A percentile compares a stretch with the other conserved stretches of the same genome.
These are phyloP conservation scores for Yamadazyma diddensiae DNA, from an alignment of 1,139 yeast genomes.

Conservation along the genomic window DNA sequence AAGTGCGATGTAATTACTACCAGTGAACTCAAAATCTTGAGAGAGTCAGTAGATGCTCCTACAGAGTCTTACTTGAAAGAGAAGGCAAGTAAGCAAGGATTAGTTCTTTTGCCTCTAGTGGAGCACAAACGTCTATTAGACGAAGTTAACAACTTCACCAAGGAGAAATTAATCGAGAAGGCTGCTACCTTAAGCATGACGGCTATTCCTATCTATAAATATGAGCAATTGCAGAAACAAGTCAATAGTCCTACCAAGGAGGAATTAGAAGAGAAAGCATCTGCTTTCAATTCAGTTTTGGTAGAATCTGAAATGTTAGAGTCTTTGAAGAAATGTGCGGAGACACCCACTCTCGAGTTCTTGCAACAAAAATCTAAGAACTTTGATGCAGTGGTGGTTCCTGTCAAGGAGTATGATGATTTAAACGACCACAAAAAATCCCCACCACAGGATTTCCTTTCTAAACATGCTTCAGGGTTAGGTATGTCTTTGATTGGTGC, in stretches of 20 bases:
- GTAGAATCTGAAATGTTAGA: slow-evolving; percentile 22
- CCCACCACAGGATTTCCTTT: slow-evolving; percentile 18
- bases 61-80: slow-evolving; percentile 19
- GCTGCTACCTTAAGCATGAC: slow-evolving; percentile 24
- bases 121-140: slow-evolving; percentile 23
- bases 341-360: slow-evolving; percentile 25
- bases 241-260: slow-evolving; percentile 24
- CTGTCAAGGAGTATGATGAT: slow-evolving; percentile 19
- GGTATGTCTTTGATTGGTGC: slow-evolving; percentile 15
- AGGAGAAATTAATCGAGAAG: slow-evolving; percentile 22
- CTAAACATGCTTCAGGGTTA: slow-evolving; percentile 13
- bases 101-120: slow-evolving; percentile 24
- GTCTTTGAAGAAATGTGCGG: slow-evolving; percentile 10
- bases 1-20: slow-evolving; percentile 9
- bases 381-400: slow-evolving; percentile 17
- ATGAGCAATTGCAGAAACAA: slow-evolving; percentile 17
- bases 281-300: slow-evolving; percentile 23
- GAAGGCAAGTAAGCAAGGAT: slow-evolving; percentile 17
- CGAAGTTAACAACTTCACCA: slow-evolving; percentile 27
- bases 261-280: slow-evolving; percentile 32
- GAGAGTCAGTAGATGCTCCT: slow-evolving; percentile 20
- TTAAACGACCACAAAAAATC: slow-evolving; percentile 16
- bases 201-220: slow-evolving; percentile 22
- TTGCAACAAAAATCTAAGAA: slow-evolving; percentile 24
- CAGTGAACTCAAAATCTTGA: slow-evolving; percentile 14